Percentiles rank a stretch among this genome's conserved stretches.
Conservation (phyloP, 768 basidiomycete genomes). For the Lentinus brumalis region DNA sequence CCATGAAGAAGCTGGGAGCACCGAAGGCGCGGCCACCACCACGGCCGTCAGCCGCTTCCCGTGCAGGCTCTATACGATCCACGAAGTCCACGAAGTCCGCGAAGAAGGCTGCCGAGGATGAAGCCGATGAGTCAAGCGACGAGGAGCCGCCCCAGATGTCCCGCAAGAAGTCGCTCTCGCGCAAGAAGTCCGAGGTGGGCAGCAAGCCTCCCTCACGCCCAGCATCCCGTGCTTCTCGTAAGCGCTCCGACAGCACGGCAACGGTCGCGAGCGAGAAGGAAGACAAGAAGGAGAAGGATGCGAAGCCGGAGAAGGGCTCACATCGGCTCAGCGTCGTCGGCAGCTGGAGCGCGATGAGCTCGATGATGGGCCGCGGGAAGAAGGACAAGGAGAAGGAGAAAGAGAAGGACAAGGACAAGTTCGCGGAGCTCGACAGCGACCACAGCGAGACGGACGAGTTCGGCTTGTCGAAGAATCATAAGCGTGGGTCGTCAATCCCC, state of each 20-base stretch:
- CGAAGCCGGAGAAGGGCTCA: slow-evolving; percentile 35
- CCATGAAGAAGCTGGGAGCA: slow-evolving; percentile 15
- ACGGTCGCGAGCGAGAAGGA: slow-evolving; percentile 41
- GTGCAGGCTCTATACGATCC: slow-evolving; percentile 36
- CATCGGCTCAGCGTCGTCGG: slow-evolving; percentile 50
- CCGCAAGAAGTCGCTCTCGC: slow-evolving; percentile 28
- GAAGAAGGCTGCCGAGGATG: slow-evolving; percentile 14
- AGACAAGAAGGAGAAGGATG: slow-evolving; percentile 38
- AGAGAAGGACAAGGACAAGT: slow-evolving; percentile 35
- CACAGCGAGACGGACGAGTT: slow-evolving; percentile 1
- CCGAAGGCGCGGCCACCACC: slow-evolving; percentile 9
- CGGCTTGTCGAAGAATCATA: slow-evolving; percentile 10
- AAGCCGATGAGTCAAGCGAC: background rate
- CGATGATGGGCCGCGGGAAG: slow-evolving; percentile 56
- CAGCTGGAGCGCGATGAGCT: slow-evolving; percentile 64
- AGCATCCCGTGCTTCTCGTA: slow-evolving; percentile 61
- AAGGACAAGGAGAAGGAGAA: slow-evolving; percentile 58
- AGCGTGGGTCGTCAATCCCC: slow-evolving; percentile 16
- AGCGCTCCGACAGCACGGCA: slow-evolving; percentile 60
- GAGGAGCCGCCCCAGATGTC: slow-evolving; percentile 3
- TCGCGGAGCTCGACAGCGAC: slow-evolving; percentile 13
- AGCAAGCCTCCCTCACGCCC: slow-evolving; percentile 54
- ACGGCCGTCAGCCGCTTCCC: slow-evolving; percentile 25
- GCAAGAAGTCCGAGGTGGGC: slow-evolving; percentile 45
- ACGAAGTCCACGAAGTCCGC: slow-evolving; percentile 37